Percentiles rank a stretch among this genome's conserved stretches.
phyloP scores from a whole-genome alignment of 805 yeast genomes.

The Wickerhamiella cacticola region DNA sequence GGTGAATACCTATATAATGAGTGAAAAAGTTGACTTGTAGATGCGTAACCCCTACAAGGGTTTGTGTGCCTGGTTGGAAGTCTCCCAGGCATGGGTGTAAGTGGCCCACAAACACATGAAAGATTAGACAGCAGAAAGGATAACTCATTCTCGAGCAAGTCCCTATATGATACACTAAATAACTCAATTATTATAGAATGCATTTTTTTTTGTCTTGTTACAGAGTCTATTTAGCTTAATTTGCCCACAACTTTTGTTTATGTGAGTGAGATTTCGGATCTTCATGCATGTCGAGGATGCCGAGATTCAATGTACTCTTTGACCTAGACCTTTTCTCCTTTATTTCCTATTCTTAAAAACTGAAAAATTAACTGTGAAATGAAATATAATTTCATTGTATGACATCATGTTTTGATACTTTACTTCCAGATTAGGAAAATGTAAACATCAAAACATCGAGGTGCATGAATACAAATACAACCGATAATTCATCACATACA shows the following conservation, averaged over 20 bases:
- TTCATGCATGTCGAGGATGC: background rate
- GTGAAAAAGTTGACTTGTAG: no score
- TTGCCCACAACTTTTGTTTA: background rate
- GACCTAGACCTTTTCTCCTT: no score
- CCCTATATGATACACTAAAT: no score
- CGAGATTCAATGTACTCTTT: slow-evolving; percentile 1
- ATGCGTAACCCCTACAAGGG: no score
- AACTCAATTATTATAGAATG: no score
- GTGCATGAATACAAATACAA: slow-evolving; percentile 11
- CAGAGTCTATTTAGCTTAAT: background rate
- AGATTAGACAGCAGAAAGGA: no score
- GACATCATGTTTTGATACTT: background rate
- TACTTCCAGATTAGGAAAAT: slow-evolving; percentile 9
- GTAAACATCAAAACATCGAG: slow-evolving; percentile 10
- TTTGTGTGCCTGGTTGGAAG: no score
- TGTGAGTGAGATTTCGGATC: background rate
- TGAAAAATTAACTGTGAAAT: background rate
- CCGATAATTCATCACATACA: background rate
- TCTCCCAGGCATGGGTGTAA: no score
- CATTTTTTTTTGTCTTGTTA: no score
- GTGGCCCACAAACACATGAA: no score
- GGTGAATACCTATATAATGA: no score
- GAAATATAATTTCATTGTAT: background rate
- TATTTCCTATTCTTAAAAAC: background rate
- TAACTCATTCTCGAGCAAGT: no score